phyloP scores from a whole-genome alignment of 441 rosid genomes.

The Gossypium gossypioides region DNA sequence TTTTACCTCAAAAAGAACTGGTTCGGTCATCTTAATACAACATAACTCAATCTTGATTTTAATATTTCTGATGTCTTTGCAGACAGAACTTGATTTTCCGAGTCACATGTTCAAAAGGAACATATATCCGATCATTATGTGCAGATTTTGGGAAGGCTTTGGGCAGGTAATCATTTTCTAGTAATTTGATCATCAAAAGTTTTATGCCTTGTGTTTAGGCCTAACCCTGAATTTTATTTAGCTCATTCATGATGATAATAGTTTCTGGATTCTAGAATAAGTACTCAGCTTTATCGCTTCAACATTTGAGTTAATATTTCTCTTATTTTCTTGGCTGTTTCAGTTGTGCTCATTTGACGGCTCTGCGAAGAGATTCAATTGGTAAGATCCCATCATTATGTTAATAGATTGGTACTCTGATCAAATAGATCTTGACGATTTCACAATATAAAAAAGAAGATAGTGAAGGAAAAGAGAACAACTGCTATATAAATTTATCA shows the following conservation, averaged over 20 bases:
- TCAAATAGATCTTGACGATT: not conserved
- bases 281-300: not conserved
- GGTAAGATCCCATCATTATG: constrained; percentile 36
- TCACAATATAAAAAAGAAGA: not conserved
- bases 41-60: not conserved
- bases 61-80: constrained; percentile 20
- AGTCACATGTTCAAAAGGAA: constrained; percentile 82
- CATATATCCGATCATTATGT: constrained; percentile 86
- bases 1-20: not conserved
- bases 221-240: not conserved
- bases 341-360: constrained; percentile 91
- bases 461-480: not conserved
- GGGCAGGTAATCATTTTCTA: constrained; percentile 43
- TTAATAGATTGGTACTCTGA: not conserved
- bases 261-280: not conserved
- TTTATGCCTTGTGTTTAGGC: not conserved
- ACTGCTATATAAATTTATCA: not conserved
- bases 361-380: constrained; percentile 85
- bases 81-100: constrained; percentile 85
- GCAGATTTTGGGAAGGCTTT: constrained; percentile 89
- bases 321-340: constrained; percentile 15
- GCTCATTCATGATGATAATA: not conserved
- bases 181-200: constrained; percentile 3
- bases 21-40: not conserved
- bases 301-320: not conserved